Evolutionary conservation across 331 rosid genomes (phyloP), one percentile per base, ranked within the genome.

Genomic region (Stylosanthes scabra): DNA sequence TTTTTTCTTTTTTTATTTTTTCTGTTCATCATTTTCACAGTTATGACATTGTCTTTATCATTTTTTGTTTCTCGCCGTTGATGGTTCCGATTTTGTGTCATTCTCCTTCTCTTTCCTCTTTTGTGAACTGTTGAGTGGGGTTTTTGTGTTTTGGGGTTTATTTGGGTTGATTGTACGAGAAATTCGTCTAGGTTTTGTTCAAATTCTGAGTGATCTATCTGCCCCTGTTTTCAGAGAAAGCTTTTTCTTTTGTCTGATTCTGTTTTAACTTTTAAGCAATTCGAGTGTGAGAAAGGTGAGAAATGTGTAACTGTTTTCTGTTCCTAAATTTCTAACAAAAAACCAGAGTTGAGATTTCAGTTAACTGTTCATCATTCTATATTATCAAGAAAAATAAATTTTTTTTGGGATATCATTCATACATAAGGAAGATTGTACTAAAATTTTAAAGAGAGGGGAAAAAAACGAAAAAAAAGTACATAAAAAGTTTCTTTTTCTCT

Each of bases 121-220:
- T 71, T 68, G 14, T 27, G 63, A 45, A 47, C 25, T 50, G 5
- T 14, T 25, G 28, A 57, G 74, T 41, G 65, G 3, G 39, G 46
- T 13, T 80, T 76, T 83, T 42, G 2, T 51, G 15, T 51, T 2
- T 51, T 15, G 0, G 1, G 65, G 59, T 55, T 58, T 37, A 25
- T 71, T 78, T 79, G 71, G 68, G 51, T 75, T 73, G 60, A 52
- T 75, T 57, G 25, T 57, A 13, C 34, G 2, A 42, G 42, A 80
- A 20, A 20, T 34, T 74, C 81, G 29, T 78, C 45, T 61, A 85
- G 83, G 69, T 57, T 57, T 71, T 72, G 13, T 54, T 68, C 37
- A 55, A 78, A 69, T 63, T 88, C 63, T 54, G 25, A 14, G 10
- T 59, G 76, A 42, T 78, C 81, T 49, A 2, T 20, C 25, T 20